Percentiles rank a stretch among this genome's conserved stretches.
phyloP scores from a whole-genome alignment of 768 basidiomycete species.

The Lenzites betulinus region DNA sequence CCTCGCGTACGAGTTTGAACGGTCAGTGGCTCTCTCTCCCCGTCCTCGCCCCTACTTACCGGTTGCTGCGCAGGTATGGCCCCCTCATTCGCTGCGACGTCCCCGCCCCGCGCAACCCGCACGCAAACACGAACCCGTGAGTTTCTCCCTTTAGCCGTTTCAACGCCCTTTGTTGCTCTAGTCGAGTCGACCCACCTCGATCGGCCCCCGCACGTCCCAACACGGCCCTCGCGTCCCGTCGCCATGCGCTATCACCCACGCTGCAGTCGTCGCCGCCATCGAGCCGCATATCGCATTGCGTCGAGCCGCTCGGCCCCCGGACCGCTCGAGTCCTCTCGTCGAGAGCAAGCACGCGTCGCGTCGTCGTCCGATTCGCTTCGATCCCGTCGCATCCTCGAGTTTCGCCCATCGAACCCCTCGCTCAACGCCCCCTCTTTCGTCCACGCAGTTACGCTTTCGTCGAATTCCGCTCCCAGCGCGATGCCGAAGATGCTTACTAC shows the following conservation, averaged over 20 bases:
- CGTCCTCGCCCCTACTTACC: background rate
- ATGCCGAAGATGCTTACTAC: conserved; percentile 83
- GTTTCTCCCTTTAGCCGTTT: conserved; percentile 40
- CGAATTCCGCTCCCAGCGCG: conserved; percentile 75
- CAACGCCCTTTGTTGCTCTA: conserved; percentile 32
- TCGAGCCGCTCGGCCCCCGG: conserved; percentile 8
- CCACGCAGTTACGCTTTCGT: conserved; percentile 81
- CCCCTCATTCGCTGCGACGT: conserved; percentile 88
- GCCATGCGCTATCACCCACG: background rate
- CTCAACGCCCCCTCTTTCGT: conserved; percentile 55
- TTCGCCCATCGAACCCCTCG: conserved; percentile 45
- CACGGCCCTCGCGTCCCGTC: background rate
- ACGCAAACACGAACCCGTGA: conserved; percentile 80
- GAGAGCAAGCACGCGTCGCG: conserved; percentile 20
- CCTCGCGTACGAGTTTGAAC: conserved; percentile 85
- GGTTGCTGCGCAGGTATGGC: conserved; percentile 58
- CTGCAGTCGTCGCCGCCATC: conserved; percentile 11
- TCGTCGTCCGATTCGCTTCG: conserved; percentile 18
- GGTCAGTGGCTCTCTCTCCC: conserved; percentile 42
- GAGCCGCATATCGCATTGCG: conserved; percentile 1
- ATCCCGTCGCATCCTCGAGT: conserved; percentile 28
- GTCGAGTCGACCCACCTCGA: conserved; percentile 34
- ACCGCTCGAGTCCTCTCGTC: conserved; percentile 1
- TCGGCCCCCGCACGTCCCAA: conserved; percentile 13
- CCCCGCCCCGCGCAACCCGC: conserved; percentile 80